A percentile compares a stretch with the other conserved stretches of the same genome.
These are phyloP conservation scores for Boletus insuetus DNA, from an alignment of 768 basidiomycete genomes.

Conservation along the genomic window DNA sequence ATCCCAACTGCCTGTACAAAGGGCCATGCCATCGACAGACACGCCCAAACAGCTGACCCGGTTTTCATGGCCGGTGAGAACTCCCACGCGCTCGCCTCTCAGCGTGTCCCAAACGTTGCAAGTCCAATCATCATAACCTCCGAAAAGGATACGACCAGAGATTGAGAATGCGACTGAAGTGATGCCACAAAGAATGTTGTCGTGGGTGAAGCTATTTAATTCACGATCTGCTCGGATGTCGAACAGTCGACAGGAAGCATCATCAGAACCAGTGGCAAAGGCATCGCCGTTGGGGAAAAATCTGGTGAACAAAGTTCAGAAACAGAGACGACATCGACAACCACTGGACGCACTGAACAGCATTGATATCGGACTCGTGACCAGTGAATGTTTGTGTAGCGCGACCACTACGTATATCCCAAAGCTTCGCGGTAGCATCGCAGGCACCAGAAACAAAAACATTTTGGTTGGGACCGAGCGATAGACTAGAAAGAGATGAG, in stretches of 20 bases:
- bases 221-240: constrained; percentile 98
- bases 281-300: constrained; percentile 99
- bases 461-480: constrained; percentile 90
- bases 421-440: constrained; percentile 96
- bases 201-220: constrained; percentile 94
- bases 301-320: constrained; percentile 40
- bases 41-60: constrained; percentile 96
- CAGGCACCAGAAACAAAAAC: constrained; percentile 99
- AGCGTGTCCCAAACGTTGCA: constrained; percentile 99
- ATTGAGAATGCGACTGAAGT: constrained; percentile 99
- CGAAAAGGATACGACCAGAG: constrained; percentile 95
- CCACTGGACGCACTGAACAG: constrained; percentile 76
- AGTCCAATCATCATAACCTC: constrained; percentile 99
- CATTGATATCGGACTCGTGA: constrained; percentile 99
- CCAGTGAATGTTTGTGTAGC: constrained; percentile 98
- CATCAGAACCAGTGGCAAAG: constrained; percentile 97
- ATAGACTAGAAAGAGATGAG: constrained; percentile 57
- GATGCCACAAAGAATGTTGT: constrained; percentile 98
- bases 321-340: neutral
- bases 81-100: constrained; percentile 97
- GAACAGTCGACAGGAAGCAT: constrained; percentile 96
- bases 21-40: constrained; percentile 94
- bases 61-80: constrained; percentile 97
- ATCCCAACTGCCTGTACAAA: constrained; percentile 99
- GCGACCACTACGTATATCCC: constrained; percentile 97